Base-by-base conservation (phyloP, 2,329 filamentous ascomycete genomes). In the Stylonectria norvegica region DNA sequence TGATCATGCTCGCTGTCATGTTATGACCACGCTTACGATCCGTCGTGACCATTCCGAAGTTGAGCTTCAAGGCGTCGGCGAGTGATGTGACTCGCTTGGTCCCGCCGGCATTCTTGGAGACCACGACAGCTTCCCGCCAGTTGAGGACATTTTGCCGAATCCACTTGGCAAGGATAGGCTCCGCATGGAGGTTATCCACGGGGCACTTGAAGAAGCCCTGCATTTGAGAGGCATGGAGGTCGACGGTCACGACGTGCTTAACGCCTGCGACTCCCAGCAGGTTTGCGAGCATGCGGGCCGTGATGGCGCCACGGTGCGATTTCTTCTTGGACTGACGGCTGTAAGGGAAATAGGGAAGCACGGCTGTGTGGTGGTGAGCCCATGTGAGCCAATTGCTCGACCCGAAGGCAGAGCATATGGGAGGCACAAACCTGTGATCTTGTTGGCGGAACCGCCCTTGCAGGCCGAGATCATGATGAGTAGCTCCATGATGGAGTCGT, bases 311-410 rank as follows among this genome's bases (percentile, higher is more conserved):
- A 51, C 93, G 81, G 62, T 97, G 91, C 41, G 89, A 89, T 71
- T 98, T 98, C 76, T 97, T 97, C 76, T 98, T 98, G 43, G 91
- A 97, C 67, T 98, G 93, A 48, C 93, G 88, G 55, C 89, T 96
- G 72, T 98, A 98, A n/a, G 93, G 93, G 61, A 97, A 98, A 69
- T 97, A 97, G 10, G 88, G 88, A 59, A 93, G 79, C 49, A 93
- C 87, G 52, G 88, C 88, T 91, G 59, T 4, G 43, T 37, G 16
- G 36, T 38, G 38, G 48, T 31, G 44, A 46, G 40, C 46, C 47
- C 15, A 39, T 36, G 44, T 50, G 19, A 39, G 47, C 44, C 40
- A 37, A 50, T 48, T 38, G 41, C 27, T 48, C 40, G 40, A 34
- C 42, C 19, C 16, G n/a, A 42, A 31, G 27, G 34, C 34, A 33